Evolutionary conservation across 306 rosid genomes (phyloP).

Genomic region (Crataegus laevigata): DNA sequence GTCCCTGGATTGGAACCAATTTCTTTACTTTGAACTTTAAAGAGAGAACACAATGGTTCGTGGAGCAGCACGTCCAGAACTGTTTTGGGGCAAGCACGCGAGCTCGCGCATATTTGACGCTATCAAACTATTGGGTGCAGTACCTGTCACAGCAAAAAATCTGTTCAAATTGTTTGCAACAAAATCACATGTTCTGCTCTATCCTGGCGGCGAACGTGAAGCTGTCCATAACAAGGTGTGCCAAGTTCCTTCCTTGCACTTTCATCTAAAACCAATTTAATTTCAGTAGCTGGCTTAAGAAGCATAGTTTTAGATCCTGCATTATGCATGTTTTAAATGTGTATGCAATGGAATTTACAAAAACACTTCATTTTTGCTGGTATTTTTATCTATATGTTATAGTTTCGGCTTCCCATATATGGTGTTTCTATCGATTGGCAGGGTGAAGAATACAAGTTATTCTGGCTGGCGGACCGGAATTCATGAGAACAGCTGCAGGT

Average conservation of each 20-base stretch:
- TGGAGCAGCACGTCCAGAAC: constrained; percentile 67
- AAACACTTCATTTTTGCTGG: background rate
- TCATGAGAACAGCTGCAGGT: constrained; percentile 89
- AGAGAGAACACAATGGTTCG: constrained; percentile 51
- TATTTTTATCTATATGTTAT: background rate
- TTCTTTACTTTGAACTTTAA: constrained; percentile 41
- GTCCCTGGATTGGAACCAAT: constrained; percentile 67
- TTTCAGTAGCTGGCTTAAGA: background rate
- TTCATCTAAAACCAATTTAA: background rate
- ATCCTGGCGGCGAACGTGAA: constrained; percentile 93
- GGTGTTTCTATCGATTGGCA: constrained; percentile 25
- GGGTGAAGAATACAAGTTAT: constrained; percentile 80
- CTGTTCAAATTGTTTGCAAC: constrained; percentile 57
- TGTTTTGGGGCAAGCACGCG: constrained; percentile 22
- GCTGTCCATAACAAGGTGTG: constrained; percentile 82
- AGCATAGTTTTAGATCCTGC: no score
- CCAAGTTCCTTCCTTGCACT: constrained; percentile 5
- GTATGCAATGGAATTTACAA: background rate
- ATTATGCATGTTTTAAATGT: background rate
- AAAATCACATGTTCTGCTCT: constrained; percentile 74
- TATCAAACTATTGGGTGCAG: constrained; percentile 62
- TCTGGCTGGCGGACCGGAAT: constrained; percentile 81
- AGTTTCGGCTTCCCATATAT: background rate
- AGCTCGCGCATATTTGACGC: constrained; percentile 25
- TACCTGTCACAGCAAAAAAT: constrained; percentile 73